Percentiles rank a stretch among this genome's conserved stretches.
Conservation (phyloP, 1,139 yeast genomes). For the Suhomyces maxii region DNA sequence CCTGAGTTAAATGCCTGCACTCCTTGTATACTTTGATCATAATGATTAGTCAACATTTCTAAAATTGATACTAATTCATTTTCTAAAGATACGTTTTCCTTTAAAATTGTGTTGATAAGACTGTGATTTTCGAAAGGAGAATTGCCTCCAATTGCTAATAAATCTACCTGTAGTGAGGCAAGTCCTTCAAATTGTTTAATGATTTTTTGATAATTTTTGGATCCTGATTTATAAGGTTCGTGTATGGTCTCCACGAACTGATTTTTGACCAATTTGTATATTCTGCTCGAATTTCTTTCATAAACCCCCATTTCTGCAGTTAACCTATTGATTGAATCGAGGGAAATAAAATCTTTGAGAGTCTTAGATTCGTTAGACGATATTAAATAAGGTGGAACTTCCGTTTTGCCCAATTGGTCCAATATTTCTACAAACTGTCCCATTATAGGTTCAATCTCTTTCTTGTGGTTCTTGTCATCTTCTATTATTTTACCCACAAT, state of each 20-base stretch:
- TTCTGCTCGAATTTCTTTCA: conserved; percentile 26
- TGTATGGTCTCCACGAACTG: conserved; percentile 18
- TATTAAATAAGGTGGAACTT: conserved; percentile 1
- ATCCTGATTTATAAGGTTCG: conserved; percentile 16
- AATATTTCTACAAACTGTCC: conserved; percentile 28
- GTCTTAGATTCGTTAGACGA: conserved; percentile 6
- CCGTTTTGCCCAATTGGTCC: conserved; percentile 17
- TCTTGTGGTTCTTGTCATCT: conserved; percentile 11
- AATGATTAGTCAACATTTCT: conserved; percentile 75
- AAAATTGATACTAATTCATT: conserved; percentile 69
- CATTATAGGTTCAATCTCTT: conserved; percentile 24
- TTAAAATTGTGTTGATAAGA: conserved; percentile 12
- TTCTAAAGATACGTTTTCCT: conserved; percentile 56
- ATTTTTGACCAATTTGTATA: conserved; percentile 22
- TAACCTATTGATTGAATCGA: conserved; percentile 32
- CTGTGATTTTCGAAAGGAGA: conserved; percentile 5
- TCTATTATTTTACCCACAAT: conserved; percentile 15
- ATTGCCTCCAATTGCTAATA: conserved; percentile 3
- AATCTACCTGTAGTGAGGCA: conserved; percentile 16
- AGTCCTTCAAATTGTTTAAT: conserved; percentile 25
- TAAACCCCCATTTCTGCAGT: conserved; percentile 30
- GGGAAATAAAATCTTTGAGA: conserved; percentile 36
- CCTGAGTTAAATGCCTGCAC: conserved; percentile 6
- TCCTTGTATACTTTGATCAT: conserved; percentile 67
- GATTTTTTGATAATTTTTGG: conserved; percentile 18